Base-by-base conservation (phyloP, 2,329 filamentous ascomycete species). In the Aspergillus proliferans region DNA sequence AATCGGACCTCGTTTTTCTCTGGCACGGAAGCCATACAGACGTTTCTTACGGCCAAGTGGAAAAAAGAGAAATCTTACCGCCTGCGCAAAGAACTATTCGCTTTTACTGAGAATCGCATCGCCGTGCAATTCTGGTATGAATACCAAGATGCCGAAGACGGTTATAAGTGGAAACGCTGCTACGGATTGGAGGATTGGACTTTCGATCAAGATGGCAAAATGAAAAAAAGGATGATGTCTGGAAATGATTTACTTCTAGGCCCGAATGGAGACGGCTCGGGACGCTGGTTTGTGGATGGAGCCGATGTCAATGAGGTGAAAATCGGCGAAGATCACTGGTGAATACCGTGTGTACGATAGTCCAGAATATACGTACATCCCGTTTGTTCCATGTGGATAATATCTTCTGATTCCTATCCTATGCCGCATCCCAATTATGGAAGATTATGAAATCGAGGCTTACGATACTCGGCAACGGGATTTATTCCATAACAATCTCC, bases 91-190 rank as follows among this genome's bases (percentile, higher is more conserved):
- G 89, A 95, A 64, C 73, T 95, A 1, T 95, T 94, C 67, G 77
- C 87, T 1, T 93, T 89, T 61, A 76, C 72, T 0, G 83, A 84
- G 34, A 76, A 92, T 67, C 86, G 82, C 69, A 92, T 91, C 55
- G 88, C 88, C 1, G 89, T 94, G 19, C 88, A 95, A 63, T 94
- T 93, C 66, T 94, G 88, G 88, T 94, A 92, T 61, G 86, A 94
- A 68, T 91, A 83, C 70, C 79, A 83, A 54, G 87, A 92, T 60
- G 70, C 71, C 6, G 58, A 76, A 1, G 84, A 86, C 34, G 83
- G 60, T 9, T 66, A 73, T 69, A 67, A 88, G 65, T 95, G 88
- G 88, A 91, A 86, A 77, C 78, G 88, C n/a, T 90, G 86, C 41
- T 94, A 94, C 61, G 89, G 89, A 0, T 77, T 94, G 9, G 72